phyloP scores from a whole-genome alignment of 441 rosid genomes.

The Jatropha multifida region DNA sequence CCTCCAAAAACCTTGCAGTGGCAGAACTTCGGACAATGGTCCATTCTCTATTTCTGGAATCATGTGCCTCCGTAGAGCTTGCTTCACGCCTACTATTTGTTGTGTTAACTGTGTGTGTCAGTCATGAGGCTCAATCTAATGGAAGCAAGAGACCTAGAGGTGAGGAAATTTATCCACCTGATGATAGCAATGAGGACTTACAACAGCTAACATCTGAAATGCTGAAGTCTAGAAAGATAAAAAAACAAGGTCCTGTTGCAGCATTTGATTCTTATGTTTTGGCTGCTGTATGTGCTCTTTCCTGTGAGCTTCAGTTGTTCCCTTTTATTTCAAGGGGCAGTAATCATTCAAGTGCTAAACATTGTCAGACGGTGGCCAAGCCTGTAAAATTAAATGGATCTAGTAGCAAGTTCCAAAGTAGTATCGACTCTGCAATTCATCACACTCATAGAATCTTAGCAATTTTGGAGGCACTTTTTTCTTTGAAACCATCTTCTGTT shows the following conservation, averaged over 20 bases:
- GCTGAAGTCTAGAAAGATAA: slow-evolving; percentile 51
- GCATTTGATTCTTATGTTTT: slow-evolving; percentile 98
- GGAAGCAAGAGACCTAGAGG: slow-evolving; percentile 76
- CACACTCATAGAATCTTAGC: slow-evolving; percentile 92
- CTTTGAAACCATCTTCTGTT: slow-evolving; percentile 91
- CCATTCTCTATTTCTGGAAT: slow-evolving; percentile 92
- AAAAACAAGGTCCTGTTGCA: slow-evolving; percentile 94
- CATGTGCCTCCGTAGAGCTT: slow-evolving; percentile 89
- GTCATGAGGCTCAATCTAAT: slow-evolving; percentile 92
- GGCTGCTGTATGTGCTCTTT: slow-evolving; percentile 98
- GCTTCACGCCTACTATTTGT: slow-evolving; percentile 96
- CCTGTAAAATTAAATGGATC: slow-evolving; percentile 67
- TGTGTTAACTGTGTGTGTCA: slow-evolving; percentile 94
- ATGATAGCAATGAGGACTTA: slow-evolving; percentile 41
- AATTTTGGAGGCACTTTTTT: slow-evolving; percentile 95
- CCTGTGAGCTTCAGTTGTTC: slow-evolving; percentile 94
- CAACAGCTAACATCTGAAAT: slow-evolving; percentile 40
- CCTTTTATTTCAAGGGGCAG: slow-evolving; percentile 69
- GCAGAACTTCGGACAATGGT: slow-evolving; percentile 99
- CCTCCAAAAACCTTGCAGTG: slow-evolving; percentile 90
- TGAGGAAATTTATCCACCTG: slow-evolving; percentile 45
- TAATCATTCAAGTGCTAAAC: slow-evolving; percentile 44
- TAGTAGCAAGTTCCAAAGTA: slow-evolving; percentile 50
- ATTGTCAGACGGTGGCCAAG: slow-evolving; percentile 38
- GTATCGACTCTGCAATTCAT: slow-evolving; percentile 73